A percentile compares a stretch with the other conserved stretches of the same genome.
Evolutionary conservation across 805 yeast species (phyloP).

Genomic region (Kuraishia ogatae): DNA sequence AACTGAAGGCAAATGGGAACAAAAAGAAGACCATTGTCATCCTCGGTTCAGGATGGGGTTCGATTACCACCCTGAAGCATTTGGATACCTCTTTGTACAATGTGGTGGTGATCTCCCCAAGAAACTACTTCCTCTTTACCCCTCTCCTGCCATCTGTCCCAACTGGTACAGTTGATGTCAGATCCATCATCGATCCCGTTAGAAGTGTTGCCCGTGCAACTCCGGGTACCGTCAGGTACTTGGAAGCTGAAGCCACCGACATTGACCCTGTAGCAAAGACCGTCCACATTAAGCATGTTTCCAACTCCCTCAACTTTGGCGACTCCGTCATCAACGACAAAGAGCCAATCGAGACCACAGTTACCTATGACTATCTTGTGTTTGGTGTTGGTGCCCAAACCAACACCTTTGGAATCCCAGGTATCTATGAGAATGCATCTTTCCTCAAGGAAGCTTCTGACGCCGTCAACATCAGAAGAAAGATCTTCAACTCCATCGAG

Average conservation of each 20-base stretch:
- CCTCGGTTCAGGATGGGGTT: conserved; percentile 93
- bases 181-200: conserved; percentile 92
- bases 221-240: conserved; percentile 69
- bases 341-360: conserved; percentile 34
- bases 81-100: conserved; percentile 83
- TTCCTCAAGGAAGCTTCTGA: conserved; percentile 88
- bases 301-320: conserved; percentile 46
- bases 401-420: conserved; percentile 91
- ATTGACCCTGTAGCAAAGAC: conserved; percentile 67
- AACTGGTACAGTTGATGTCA: conserved; percentile 83
- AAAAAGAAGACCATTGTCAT: conserved; percentile 68
- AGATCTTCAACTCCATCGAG: conserved; percentile 82
- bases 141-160: conserved; percentile 95
- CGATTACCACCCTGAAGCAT: conserved; percentile 74
- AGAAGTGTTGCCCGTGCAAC: conserved; percentile 73
- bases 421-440: conserved; percentile 81
- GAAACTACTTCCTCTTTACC: conserved; percentile 92
- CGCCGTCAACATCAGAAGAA: conserved; percentile 74
- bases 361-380: conserved; percentile 74
- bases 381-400: conserved; percentile 95
- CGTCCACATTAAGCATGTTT: conserved; percentile 50
- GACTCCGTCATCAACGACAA: conserved; percentile 40
- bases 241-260: conserved; percentile 85
- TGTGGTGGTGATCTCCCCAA: conserved; percentile 84
- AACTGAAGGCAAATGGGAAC: conserved; percentile 37